phyloP scores from a whole-genome alignment of 2,329 filamentous ascomycete genomes.

The Zymoseptoria ardabiliae region DNA sequence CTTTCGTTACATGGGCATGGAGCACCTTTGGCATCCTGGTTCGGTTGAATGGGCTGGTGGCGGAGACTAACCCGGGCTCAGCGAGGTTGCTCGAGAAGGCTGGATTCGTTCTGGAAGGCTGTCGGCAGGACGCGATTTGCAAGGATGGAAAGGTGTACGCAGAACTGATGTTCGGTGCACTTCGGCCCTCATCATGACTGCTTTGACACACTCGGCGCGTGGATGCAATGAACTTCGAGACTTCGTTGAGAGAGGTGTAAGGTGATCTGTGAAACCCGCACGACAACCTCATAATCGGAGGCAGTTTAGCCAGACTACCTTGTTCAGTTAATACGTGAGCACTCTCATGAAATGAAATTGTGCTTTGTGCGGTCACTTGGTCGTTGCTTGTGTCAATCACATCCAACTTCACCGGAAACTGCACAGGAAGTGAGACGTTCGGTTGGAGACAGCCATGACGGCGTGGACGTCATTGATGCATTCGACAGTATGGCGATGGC shows the following conservation, averaged over 20 bases:
- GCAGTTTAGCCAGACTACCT: background rate
- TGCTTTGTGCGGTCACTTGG: background rate
- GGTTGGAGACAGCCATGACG: background rate
- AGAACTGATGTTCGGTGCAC: slow-evolving; percentile 30
- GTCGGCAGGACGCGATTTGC: slow-evolving; percentile 27
- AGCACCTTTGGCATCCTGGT: slow-evolving; percentile 23
- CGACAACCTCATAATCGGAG: background rate
- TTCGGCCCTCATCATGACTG: slow-evolving; percentile 17
- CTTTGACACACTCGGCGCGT: background rate
- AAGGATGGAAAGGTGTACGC: slow-evolving; percentile 32
- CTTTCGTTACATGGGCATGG: slow-evolving; percentile 32
- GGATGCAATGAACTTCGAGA: background rate
- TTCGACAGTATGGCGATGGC: background rate
- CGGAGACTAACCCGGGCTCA: slow-evolving; percentile 30
- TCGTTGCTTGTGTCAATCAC: background rate
- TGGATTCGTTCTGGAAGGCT: slow-evolving; percentile 34
- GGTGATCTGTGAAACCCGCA: background rate
- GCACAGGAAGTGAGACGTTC: background rate
- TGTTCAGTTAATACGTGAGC: background rate
- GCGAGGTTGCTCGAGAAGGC: slow-evolving; percentile 32
- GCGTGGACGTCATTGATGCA: background rate
- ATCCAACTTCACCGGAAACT: background rate
- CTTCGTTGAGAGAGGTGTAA: background rate
- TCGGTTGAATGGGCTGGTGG: slow-evolving; percentile 27
- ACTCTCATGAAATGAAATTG: background rate